These are phyloP conservation scores for Dactylorhiza incarnata DNA, from an alignment of 106 monocot genomes.

Conservation along the genomic window DNA sequence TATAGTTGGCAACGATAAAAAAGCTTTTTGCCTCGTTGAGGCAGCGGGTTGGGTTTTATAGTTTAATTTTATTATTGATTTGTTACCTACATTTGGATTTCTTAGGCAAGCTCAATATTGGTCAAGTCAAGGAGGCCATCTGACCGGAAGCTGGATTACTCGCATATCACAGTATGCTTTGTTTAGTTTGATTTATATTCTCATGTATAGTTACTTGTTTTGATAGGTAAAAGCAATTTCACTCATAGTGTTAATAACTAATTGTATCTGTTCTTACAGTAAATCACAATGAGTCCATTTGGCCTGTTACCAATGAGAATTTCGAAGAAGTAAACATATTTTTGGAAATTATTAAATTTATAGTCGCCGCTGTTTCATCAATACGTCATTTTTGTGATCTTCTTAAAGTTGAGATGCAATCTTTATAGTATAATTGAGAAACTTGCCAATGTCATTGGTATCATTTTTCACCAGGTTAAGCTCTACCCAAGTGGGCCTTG, in stretches of 20 bases:
- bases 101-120: constrained; percentile 52
- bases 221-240: not conserved
- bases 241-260: not conserved
- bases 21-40: not conserved
- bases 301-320: not conserved
- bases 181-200: not conserved
- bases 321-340: not conserved
- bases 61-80: not conserved
- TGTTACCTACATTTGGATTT: constrained; percentile 5
- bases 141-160: constrained; percentile 76
- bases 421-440: not conserved
- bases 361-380: not conserved
- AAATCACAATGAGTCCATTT: not conserved
- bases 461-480: not conserved
- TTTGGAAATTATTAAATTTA: not conserved
- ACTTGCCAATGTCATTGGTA: not conserved
- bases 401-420: not conserved
- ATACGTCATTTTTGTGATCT: not conserved
- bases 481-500: not conserved
- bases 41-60: not conserved
- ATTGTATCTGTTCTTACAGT: not conserved
- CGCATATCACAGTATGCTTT: constrained; percentile 56
- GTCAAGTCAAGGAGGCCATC: constrained; percentile 57
- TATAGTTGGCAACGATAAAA: not conserved
- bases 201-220: not conserved